A percentile compares a stretch with the other conserved stretches of the same genome.
Conservation (phyloP, 805 yeast species). For the Kregervanrija fluxuum region DNA sequence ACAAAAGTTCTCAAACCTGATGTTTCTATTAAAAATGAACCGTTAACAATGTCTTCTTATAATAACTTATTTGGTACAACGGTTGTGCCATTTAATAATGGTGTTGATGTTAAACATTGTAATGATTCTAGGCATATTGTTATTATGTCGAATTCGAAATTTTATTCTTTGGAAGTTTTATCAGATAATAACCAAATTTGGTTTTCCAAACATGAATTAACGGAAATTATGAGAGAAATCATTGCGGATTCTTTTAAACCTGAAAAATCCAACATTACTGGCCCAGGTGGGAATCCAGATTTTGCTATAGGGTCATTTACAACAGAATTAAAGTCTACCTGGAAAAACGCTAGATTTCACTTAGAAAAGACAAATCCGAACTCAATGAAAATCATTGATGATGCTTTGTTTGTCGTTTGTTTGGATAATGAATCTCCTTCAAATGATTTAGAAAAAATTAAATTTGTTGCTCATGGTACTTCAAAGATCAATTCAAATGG, state of each 20-base stretch:
- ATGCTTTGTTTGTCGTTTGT: constrained; percentile 44
- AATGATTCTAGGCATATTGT: constrained; percentile 43
- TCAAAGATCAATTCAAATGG: constrained; percentile 37
- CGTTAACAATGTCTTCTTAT: constrained; percentile 64
- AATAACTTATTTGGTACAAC: constrained; percentile 63
- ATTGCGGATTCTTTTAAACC: constrained; percentile 33
- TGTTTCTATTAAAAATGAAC: constrained; percentile 38
- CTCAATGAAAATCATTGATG: constrained; percentile 34
- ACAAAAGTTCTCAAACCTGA: constrained; percentile 51
- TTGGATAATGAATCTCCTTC: constrained; percentile 42
- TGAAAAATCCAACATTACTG: constrained; percentile 24
- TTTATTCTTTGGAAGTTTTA: constrained; percentile 42
- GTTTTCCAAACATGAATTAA: constrained; percentile 47
- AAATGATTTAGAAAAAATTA: constrained; percentile 41
- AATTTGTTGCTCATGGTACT: constrained; percentile 46
- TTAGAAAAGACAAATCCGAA: constrained; percentile 32
- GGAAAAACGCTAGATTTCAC: constrained; percentile 41
- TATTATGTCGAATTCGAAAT: constrained; percentile 43
- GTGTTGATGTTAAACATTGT: constrained; percentile 32
- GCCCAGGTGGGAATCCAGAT: background rate
- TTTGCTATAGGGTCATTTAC: constrained; percentile 46
- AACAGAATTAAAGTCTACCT: constrained; percentile 42
- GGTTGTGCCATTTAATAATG: constrained; percentile 39
- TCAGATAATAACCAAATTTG: constrained; percentile 37
- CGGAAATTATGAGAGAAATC: constrained; percentile 35